Evolutionary conservation across 2,329 filamentous ascomycete genomes (phyloP), one percentile per base, ranked within the genome.

Genomic region (Neonectria neomacrospora): DNA sequence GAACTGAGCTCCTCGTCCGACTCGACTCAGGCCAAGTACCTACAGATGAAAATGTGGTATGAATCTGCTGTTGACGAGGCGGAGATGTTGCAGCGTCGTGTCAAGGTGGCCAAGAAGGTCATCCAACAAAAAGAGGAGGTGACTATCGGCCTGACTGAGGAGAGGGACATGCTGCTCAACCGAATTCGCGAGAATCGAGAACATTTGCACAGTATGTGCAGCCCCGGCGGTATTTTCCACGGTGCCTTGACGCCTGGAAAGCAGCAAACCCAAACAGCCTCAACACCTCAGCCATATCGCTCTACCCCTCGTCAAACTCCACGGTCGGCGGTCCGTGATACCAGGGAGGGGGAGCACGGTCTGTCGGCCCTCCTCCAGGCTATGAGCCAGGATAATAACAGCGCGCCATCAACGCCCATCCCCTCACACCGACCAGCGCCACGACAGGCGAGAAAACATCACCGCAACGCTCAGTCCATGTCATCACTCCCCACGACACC

Each of bases 161-260:
- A 96, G 74, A 91, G 93, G 58, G 84, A 89, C 41, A 86, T 92
- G 76, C 83, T 97, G 54, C 87, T 94, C 62, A 92, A 90, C 65
- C 90, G 95, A 20, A 97, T 98, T 67, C 88, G 91, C 44, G 93
- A 97, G 76, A 97, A 97, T 74, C 85, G 95, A 66, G 92, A 96
- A 74, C 94, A 97, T 74, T 89, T 97, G 71, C 91, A 92, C 62
- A 86, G 86, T 74, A 86, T 97, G 52, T 90, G 91, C 73, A 91
- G 92, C 71, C 91, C 92, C 2, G 90, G 91, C 14, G 89, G 88
- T 54, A 86, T 88, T 34, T 89, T 89, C 59, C 86, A 91, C 64
- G 81, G 86, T 61, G 83, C 88, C 61, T 79, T 90, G 63, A 89
- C 87, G 2, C 88, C 90, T 41, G n/a, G n/a, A 67, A 80, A 84